Base-by-base conservation (phyloP, 2,329 filamentous ascomycete species). In the Aureobasidium subglaciale region DNA sequence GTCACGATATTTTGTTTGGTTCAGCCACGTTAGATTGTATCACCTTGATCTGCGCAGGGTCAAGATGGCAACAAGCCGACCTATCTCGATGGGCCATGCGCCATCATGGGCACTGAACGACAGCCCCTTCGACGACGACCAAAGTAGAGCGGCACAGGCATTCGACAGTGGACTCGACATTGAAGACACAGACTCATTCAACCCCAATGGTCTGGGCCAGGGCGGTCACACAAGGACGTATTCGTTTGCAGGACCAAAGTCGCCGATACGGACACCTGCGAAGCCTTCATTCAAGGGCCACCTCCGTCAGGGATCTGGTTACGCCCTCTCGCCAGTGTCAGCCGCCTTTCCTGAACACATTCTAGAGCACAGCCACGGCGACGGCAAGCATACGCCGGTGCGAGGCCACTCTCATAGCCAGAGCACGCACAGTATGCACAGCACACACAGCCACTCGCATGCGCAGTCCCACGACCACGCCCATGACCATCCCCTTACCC, bases 401-500 rank as follows among this genome's bases (percentile, higher is more conserved):
- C 56, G 66, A 65, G 60, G 59, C 60, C 35, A 63, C 53, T 48
- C 11, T 15, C 30, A 43, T n/a, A 29, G 37, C 16, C 25, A 38
- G 3, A 34, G 32, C 32, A 37, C 20, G 2, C 11, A 34, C 9
- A 38, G n/a, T 20, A 63, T 16, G 1, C 11, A 46, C 42, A 46
- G 34, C 32, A 7, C 59, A 52, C 70, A 71, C 58, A 61, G 61
- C 16, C 66, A 67, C 59, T 58, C 53, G 18, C 61, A 62, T 32
- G 35, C 45, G 15, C 65, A 68, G 15, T 63, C 67, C 52, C 69
- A 71, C 56, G 68, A 70, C 1, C 69, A 73, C 50, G 63, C 68
- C 29, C 65, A 66, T 29, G 62, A 63, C 65, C 64, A 60, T 66
- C 63, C 53, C 56, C 62, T 56, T 22, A 55, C 24, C 38, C 59